Base-by-base conservation (phyloP, 169 alveolate species). In the Plasmodium sp. region DNA sequence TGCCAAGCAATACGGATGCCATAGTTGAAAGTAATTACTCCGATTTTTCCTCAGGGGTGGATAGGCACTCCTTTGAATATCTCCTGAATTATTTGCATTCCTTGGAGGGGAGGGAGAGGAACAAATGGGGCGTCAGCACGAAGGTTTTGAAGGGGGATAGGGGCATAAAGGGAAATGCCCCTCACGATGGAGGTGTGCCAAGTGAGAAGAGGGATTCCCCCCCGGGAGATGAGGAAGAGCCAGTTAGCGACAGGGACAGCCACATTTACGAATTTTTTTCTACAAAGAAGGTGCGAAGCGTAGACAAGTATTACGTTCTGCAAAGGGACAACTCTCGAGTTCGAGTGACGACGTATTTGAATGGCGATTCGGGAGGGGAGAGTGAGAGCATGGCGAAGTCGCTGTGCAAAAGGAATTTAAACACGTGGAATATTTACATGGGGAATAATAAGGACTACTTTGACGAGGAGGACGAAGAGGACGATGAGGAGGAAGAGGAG, bases 1-100 rank as follows among this genome's bases (percentile, higher is more conserved):
- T 90, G n/a, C 94, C 94, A 39, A 90, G 54, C 27, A 80, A 90
- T 45, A 90, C 94, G 9, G 94, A 90, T 90, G 94, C 94, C 10
- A 90, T 90, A 4, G 79, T 90, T 27, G 94, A 90, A 67, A 79
- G 5, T 31, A 90, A 80, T 58, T 90, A 80, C 34, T 90, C 94
- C 0, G 94, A 90, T 90, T 90, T 90, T 22, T 62, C 82, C 9
- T 80, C 94, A 27, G 94, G 94, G 31, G 58, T 80, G 51, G 94
- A 90, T 39, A 90, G 34, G 33, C 91, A 90, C 2, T 79, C 88
- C 12, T 90, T 90, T 90, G 91, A 90, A 9, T 90, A 80, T 67
- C 83, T 90, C 1, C 67, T 90, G 48, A 33, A 67, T 80, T 90
- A 90, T 74, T 80, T 90, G n/a, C 88, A 80, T 51, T 43, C 33